Base-by-base conservation (phyloP, 169 alveolate species). In the Cryptosporidium ubiquitum region DNA sequence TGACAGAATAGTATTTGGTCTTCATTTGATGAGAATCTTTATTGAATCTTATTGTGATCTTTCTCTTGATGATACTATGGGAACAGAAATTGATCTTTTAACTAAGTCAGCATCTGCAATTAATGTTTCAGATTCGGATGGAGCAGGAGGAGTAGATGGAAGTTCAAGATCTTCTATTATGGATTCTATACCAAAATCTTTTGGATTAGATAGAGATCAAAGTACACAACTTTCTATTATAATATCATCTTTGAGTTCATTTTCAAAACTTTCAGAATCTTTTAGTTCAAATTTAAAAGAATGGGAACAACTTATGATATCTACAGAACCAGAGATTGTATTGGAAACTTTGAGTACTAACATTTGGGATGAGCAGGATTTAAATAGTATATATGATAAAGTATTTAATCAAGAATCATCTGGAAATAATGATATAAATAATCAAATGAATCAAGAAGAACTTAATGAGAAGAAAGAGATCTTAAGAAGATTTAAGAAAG, bases 301-400 rank as follows among this genome's bases (percentile, higher is more conserved):
- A 20, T 92, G 93, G 92, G 39, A 79, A 37, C 44, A 84, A 18
- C 39, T 86, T 23, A 47, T 92, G 69, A 75, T 51, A 33, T 84
- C 92, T 14, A 60, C 66, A 9, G 93, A 92, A 20, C 92, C 92
- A 20, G 93, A 92, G 42, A 39, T 26, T 5, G 33, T 86, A 29
- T 39, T 86, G 44, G 85, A 70, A 5, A 85, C 73, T 23, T 61
- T 92, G 2, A 47, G 73, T 61, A 55, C 37, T 23, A 69, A 69
- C 31, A 52, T 49, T n/a, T 70, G 73, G 57, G 49, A 85, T 14
- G 29, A 52, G 31, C 37, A 66, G 20, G 86, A 86, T 33, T 31
- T 73, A 29, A 60, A 47, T 23, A 18, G 23, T 44, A 6, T 44
- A 84, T 29, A 29, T 35, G 44, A 23, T 47, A n/a, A n/a, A n/a